A percentile compares a stretch with the other conserved stretches of the same genome.
Evolutionary conservation across 495 filamentous ascomycete species (phyloP).

Genomic region (Talaromyces borbonicus): DNA sequence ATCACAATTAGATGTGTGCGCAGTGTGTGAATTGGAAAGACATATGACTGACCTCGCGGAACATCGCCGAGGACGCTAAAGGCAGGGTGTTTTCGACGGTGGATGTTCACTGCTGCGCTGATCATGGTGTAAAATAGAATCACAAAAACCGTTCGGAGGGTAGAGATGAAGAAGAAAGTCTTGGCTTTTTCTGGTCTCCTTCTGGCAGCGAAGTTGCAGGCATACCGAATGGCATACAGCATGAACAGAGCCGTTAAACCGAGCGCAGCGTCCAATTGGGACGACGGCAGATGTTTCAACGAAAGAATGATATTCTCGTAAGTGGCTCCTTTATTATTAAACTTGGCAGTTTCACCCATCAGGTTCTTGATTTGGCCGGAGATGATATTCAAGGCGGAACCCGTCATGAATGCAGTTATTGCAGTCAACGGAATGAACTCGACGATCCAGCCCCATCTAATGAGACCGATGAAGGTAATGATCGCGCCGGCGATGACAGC

Average conservation of each 20-base stretch:
- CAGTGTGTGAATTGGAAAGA: not conserved
- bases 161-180: constrained; percentile 79
- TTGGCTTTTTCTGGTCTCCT: constrained; percentile 62
- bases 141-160: constrained; percentile 82
- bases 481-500: constrained; percentile 76
- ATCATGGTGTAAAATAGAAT: constrained; percentile 91
- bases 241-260: constrained; percentile 73
- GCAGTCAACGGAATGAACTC: constrained; percentile 90
- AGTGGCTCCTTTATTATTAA: constrained; percentile 67
- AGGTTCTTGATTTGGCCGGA: constrained; percentile 77
- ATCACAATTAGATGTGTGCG: constrained; percentile 6
- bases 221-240: constrained; percentile 71
- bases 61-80: constrained; percentile 66
- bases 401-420: constrained; percentile 96
- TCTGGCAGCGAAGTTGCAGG: constrained; percentile 56
- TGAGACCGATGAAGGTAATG: constrained; percentile 68
- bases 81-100: constrained; percentile 34
- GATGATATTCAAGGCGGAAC: constrained; percentile 85
- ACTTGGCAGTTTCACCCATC: constrained; percentile 67
- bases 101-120: constrained; percentile 70
- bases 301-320: constrained; percentile 85
- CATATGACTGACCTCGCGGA: constrained; percentile 51
- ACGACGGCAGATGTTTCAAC: constrained; percentile 59
- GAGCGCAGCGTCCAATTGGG: constrained; percentile 75
- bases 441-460: constrained; percentile 82